Base-by-base conservation (phyloP, 2,329 filamentous ascomycete genomes). In the Arthrobotrys entomopaga region DNA sequence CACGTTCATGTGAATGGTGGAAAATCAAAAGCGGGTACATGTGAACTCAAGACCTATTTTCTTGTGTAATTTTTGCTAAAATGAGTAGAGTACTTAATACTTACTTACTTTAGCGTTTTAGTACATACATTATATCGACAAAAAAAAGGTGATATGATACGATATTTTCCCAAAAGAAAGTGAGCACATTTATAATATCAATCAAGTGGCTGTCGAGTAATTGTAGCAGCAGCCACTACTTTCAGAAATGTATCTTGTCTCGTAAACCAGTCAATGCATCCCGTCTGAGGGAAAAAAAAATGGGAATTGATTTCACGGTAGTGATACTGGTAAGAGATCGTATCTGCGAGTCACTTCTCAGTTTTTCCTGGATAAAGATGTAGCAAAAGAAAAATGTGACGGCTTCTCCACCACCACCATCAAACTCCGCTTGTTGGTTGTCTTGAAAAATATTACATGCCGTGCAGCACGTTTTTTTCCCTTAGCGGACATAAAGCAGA, bases 1-100 rank as follows among this genome's bases (percentile, higher is more conserved):
- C 56, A n/a, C 49, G 46, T 65, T 59, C 61, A 67, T 67, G 70
- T 74, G 70, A 74, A 74, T 74, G 70, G 70, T 67, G 70, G 70
- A 67, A 74, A 74, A 73, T 73, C 64, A 58, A 53, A 67, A 54
- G 59, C 58, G 61, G 48, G 49, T 60, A 42, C 52, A 57, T 63
- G 54, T 54, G 61, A 65, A 54, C 29, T 50, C 10, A 1, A 34
- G 7, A n/a, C n/a, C n/a, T 16, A n/a, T 11, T 46, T 38, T 53
- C 34, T 63, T 61, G 50, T 42, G 29, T 46, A 59, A 60, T 60
- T 67, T 63, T 67, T 74, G 63, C 63, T 63, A 67, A 74, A 67
- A 26, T 46, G 48, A 48, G 49, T 40, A 34, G 5, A 34, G 29
- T 34, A 34, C 29, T 34, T n/a, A n/a, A n/a, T n/a, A n/a, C n/a